phyloP scores from a whole-genome alignment of 1,284 basidiomycete genomes.

The Apiotrichum brassicae region DNA sequence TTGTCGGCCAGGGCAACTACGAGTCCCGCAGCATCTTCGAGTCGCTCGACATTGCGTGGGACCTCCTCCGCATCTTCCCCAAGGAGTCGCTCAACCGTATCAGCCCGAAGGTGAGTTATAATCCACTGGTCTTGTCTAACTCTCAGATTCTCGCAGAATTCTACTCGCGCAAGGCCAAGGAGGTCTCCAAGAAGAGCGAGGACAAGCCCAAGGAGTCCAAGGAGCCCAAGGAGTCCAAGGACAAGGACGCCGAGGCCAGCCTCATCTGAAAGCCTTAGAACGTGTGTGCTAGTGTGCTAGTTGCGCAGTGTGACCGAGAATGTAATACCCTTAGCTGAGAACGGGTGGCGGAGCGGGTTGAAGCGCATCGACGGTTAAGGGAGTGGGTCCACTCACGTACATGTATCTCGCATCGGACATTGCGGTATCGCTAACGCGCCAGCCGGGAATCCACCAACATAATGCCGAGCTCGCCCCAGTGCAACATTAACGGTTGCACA shows the following conservation, averaged over 20 bases:
- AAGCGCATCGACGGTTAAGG: too few relatives aligned
- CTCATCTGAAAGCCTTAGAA: conserved; percentile 10
- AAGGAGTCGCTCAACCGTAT: conserved; percentile 97
- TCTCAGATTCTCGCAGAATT: conserved; percentile 15
- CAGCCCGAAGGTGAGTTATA: conserved; percentile 57
- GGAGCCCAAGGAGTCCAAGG: not conserved
- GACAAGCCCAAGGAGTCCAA: conserved; percentile 8
- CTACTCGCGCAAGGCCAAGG: conserved; percentile 21
- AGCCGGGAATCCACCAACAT: too few relatives aligned
- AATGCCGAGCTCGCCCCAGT: too few relatives aligned
- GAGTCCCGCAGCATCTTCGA: conserved; percentile 97
- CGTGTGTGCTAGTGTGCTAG: not conserved
- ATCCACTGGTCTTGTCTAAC: not conserved
- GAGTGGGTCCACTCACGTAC: too few relatives aligned
- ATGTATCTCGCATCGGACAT: too few relatives aligned
- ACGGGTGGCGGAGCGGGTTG: too few relatives aligned
- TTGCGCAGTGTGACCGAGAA: not conserved
- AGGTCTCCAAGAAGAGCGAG: conserved; percentile 6
- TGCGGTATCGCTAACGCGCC: too few relatives aligned
- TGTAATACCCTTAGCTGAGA: not conserved
- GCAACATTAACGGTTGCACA: too few relatives aligned
- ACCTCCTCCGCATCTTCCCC: conserved; percentile 94
- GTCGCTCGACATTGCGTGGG: conserved; percentile 95
- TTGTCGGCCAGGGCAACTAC: conserved; percentile 91
- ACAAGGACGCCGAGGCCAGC: conserved; percentile 11